Conservation (phyloP, 345 rosid species). For the Acer saccharum region DNA sequence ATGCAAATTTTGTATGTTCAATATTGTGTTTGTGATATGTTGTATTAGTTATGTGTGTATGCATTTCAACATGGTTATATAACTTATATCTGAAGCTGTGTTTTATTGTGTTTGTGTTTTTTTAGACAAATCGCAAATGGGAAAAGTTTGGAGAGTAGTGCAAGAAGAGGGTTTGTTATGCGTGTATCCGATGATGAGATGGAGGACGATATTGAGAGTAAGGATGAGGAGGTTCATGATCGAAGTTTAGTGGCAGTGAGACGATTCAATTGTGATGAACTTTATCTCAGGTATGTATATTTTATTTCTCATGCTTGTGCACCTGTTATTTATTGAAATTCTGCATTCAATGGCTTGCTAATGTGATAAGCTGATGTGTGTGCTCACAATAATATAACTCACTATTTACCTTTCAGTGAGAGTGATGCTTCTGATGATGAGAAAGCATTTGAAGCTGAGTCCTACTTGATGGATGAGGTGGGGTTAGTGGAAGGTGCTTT, state of each 20-base stretch:
- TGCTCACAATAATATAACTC: background rate
- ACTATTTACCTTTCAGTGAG: conserved; percentile 18
- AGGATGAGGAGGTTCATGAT: conserved; percentile 35
- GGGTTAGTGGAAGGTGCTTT: conserved; percentile 60
- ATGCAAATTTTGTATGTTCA: background rate
- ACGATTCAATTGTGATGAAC: conserved; percentile 50
- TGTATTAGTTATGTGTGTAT: background rate
- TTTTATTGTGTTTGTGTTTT: background rate
- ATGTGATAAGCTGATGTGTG: background rate
- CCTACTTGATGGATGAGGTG: conserved; percentile 52
- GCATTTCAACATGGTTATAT: background rate
- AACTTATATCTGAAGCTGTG: background rate
- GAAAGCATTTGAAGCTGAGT: conserved; percentile 36
- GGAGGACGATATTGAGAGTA: conserved; percentile 50
- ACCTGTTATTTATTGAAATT: background rate
- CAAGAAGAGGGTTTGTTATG: conserved; percentile 57
- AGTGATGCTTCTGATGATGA: conserved; percentile 70
- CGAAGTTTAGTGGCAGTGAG: conserved; percentile 30
- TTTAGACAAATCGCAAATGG: conserved; percentile 27
- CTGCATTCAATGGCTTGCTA: conserved; percentile 4
- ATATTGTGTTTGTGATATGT: conserved; percentile 7
- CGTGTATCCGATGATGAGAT: conserved; percentile 58
- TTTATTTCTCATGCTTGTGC: background rate
- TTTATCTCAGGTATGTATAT: conserved; percentile 64
- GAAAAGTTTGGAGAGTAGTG: conserved; percentile 36